Percentiles rank a stretch among this genome's conserved stretches.
Conservation (phyloP, 176 grass and related monocot genomes). For the Puccinellia tenuiflora region DNA sequence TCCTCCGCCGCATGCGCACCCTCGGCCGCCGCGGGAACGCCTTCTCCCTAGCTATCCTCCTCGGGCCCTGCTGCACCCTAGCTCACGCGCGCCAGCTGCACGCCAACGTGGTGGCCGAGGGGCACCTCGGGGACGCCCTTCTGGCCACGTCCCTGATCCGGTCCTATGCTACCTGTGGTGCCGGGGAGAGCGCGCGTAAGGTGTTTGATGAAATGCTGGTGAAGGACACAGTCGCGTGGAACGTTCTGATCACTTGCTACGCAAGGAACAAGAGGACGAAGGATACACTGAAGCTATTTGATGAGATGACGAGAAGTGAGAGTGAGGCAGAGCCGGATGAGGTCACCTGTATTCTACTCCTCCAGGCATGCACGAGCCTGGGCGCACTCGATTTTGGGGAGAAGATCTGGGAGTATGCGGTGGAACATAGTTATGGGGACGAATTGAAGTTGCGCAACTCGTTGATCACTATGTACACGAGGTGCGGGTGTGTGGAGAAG, state of each 20-base stretch:
- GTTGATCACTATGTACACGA: slow-evolving; percentile 54
- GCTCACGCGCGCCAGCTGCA: slow-evolving; percentile 43
- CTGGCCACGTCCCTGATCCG: slow-evolving; percentile 32
- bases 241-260: slow-evolving; percentile 54
- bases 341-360: slow-evolving; percentile 55
- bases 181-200: background rate
- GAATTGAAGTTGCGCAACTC: slow-evolving; percentile 54
- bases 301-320: slow-evolving; percentile 29
- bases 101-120: slow-evolving; percentile 30
- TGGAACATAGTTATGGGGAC: slow-evolving; percentile 24
- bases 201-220: slow-evolving; percentile 53
- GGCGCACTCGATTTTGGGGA: slow-evolving; percentile 49
- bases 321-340: slow-evolving; percentile 28
- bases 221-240: slow-evolving; percentile 47
- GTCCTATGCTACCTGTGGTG: background rate
- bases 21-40: slow-evolving; percentile 58
- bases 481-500: slow-evolving; percentile 50
- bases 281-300: slow-evolving; percentile 41
- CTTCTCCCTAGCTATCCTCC: slow-evolving; percentile 58
- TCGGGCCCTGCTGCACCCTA: slow-evolving; percentile 25
- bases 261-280: slow-evolving; percentile 23
- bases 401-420: slow-evolving; percentile 35
- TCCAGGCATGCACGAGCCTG: slow-evolving; percentile 55
- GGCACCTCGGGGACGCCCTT: background rate
- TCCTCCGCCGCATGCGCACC: slow-evolving; percentile 43